These are phyloP conservation scores for Helicocarpus griseus DNA, from an alignment of 2,329 filamentous ascomycete genomes.

Conservation along the genomic window DNA sequence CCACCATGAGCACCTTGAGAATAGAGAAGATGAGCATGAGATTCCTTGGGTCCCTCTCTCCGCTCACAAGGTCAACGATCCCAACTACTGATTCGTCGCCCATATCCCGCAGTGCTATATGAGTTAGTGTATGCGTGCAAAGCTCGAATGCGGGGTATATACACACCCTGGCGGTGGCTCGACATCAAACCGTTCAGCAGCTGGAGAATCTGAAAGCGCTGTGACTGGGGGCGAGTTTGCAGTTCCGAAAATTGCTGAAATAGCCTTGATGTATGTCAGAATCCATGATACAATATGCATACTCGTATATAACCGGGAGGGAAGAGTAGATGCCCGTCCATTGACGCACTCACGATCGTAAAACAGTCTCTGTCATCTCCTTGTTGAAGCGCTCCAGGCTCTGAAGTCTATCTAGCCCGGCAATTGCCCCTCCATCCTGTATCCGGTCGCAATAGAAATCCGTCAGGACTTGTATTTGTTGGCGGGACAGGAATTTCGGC, in stretches of 20 bases:
- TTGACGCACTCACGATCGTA: constrained; percentile 39
- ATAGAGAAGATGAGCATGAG: constrained; percentile 63
- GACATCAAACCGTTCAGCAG: constrained; percentile 54
- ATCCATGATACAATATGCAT: not conserved
- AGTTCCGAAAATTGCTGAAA: constrained; percentile 47
- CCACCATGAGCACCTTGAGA: constrained; percentile 55
- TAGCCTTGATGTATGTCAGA: constrained; percentile 25
- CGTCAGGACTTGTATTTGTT: constrained; percentile 53
- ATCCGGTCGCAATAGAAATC: constrained; percentile 57
- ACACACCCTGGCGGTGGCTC: constrained; percentile 47
- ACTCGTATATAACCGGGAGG: not conserved
- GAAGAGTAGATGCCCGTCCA: not conserved
- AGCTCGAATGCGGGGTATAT: not conserved
- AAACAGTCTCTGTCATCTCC: constrained; percentile 44
- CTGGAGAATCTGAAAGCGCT: constrained; percentile 53
- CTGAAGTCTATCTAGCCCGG: constrained; percentile 50
- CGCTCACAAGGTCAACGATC: constrained; percentile 55
- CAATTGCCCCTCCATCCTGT: constrained; percentile 52
- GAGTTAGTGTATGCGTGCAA: not conserved
- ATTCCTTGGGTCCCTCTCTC: constrained; percentile 60
- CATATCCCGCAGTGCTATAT: constrained; percentile 43
- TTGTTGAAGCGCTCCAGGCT: constrained; percentile 50
- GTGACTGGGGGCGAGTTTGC: constrained; percentile 52
- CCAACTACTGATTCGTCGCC: constrained; percentile 51
- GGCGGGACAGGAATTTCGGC: constrained; percentile 47